These are phyloP conservation scores for Prunus yedoensis DNA, from an alignment of 331 rosid species.

Conservation along the genomic window DNA sequence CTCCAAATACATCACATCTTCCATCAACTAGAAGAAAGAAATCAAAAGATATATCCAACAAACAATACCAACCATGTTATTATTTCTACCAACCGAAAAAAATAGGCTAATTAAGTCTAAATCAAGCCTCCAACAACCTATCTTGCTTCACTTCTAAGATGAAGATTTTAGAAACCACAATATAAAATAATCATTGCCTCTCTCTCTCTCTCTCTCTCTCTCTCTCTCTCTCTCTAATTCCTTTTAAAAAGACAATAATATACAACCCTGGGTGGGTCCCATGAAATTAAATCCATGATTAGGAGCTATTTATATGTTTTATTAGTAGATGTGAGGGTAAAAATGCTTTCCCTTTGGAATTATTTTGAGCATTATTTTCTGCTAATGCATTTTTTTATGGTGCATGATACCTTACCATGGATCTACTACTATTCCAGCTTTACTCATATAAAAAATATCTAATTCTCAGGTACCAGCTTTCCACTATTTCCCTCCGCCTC, in stretches of 20 bases:
- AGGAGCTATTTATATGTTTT: background rate
- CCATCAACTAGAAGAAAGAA: background rate
- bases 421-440: background rate
- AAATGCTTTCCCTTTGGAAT: too few relatives aligned
- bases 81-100: background rate
- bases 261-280: background rate
- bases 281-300: background rate
- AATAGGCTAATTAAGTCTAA: background rate
- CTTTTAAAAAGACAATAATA: background rate
- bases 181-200: background rate
- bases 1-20: background rate
- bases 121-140: background rate
- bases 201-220: background rate
- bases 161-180: background rate
- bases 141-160: slow-evolving; percentile 11
- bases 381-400: background rate
- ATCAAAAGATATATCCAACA: background rate
- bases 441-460: background rate
- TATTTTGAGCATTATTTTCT: background rate
- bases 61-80: slow-evolving; percentile 19
- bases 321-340: too few relatives aligned
- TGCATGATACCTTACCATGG: background rate
- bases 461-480: background rate
- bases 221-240: background rate
- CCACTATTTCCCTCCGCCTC: background rate